Evolutionary conservation across 2,329 filamentous ascomycete species (phyloP).

Genomic region (Davidsoniella neocaledoniae): DNA sequence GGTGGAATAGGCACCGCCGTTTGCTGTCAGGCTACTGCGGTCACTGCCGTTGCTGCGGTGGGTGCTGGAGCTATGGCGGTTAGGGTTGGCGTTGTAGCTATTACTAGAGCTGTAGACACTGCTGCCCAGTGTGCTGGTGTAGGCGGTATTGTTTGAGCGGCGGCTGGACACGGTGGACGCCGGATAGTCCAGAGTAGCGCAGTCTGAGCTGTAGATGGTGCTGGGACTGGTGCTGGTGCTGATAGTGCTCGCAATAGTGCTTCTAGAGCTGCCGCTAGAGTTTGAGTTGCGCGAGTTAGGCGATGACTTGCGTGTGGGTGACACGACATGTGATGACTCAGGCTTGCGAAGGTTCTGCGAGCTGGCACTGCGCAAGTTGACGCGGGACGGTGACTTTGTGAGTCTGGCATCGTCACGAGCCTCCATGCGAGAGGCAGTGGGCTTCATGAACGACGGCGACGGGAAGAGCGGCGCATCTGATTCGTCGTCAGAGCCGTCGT

Average conservation of each 20-base stretch:
- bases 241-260: constrained; percentile 8
- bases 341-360: constrained; percentile 7
- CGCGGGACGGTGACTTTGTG: constrained; percentile 16
- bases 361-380: constrained; percentile 3
- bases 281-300: constrained; percentile 9
- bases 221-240: constrained; percentile 7
- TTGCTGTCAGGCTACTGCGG: too few species aligned
- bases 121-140: too few species aligned
- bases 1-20: neutral
- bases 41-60: neutral
- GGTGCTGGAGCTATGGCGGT: neutral
- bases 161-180: constrained; percentile 8
- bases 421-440: constrained; percentile 36
- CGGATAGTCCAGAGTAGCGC: constrained; percentile 1
- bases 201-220: constrained; percentile 9
- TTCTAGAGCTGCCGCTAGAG: constrained; percentile 7
- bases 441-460: constrained; percentile 37
- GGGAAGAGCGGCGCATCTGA: constrained; percentile 27
- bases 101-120: too few species aligned
- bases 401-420: constrained; percentile 32
- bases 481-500: constrained; percentile 13
- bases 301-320: constrained; percentile 7
- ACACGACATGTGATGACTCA: constrained; percentile 10
- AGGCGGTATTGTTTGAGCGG: neutral
- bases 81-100: too few species aligned